Base-by-base conservation (phyloP, 2,329 filamentous ascomycete genomes). In the Gyromitra esculenta region DNA sequence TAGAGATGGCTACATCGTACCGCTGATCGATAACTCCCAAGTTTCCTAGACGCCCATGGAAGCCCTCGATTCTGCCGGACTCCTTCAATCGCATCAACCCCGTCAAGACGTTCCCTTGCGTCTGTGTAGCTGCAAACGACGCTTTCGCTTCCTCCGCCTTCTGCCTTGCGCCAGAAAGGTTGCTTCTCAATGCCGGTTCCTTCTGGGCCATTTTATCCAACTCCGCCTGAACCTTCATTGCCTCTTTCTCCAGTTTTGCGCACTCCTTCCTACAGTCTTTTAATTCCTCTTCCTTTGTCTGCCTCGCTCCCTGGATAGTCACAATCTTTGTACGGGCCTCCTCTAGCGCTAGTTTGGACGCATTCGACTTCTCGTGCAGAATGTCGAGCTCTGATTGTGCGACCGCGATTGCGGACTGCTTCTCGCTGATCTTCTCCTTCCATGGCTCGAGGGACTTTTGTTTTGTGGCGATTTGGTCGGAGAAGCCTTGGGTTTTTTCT, bases 1-100 rank as follows among this genome's bases (percentile, higher is more conserved):
- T 99, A 0, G 96, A 99, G 77, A 99, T 97, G n/a, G 96, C 96
- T 56, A 99, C 90, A 81, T 99, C 96, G 83, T 97, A 99, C 84
- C 92, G 93, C 82, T 92, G 88, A 81, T 99, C 94, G 80, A 99
- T 99, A 0, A 92, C 91, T 56, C 96, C 96, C 0, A 99, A 88
- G 80, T 98, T 97, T 8, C 96, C 96, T 2, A 99, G 89, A 41
- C 96, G 91, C 35, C 96, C 96, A 81, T 99, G 94, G 84, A 99
- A 99, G 1, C 96, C 96, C 81, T 97, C 94, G 79, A 99, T 97
- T 83, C 96, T 92, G 11, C 96, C 96, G 25, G 96, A 97, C 82
- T 98, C 96, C 82, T 93, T 96, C 84, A 99, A 89, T 63, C 96
- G 91, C 91, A 97, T 97, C 39, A 99, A 85, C 0, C 94, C 95